Evolutionary conservation across 1,284 basidiomycete genomes (phyloP).

Genomic region (Amylostereum chailletii): DNA sequence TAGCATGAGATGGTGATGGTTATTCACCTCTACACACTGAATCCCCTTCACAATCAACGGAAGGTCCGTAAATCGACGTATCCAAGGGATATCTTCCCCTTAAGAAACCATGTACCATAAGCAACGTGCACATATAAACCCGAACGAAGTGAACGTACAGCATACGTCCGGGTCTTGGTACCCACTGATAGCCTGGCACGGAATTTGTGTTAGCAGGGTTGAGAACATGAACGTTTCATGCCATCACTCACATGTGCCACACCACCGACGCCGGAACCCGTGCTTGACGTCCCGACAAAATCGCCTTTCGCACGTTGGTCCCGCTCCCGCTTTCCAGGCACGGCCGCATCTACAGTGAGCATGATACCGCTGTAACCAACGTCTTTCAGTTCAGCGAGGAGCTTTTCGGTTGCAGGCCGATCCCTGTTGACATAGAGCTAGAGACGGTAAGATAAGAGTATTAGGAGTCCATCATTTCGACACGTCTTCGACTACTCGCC

Average conservation of each 20-base stretch:
- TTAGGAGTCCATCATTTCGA: neutral
- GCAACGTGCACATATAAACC: neutral
- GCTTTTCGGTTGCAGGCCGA: slow-evolving; percentile 40
- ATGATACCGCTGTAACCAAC: slow-evolving; percentile 44
- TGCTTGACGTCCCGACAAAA: slow-evolving; percentile 36
- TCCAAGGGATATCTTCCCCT: slow-evolving; percentile 30
- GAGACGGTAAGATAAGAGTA: neutral
- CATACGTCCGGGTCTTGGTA: slow-evolving; percentile 54
- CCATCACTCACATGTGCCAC: slow-evolving; percentile 31
- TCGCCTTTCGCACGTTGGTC: slow-evolving; percentile 23
- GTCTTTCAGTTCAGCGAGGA: slow-evolving; percentile 40
- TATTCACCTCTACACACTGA: slow-evolving; percentile 29
- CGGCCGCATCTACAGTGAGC: slow-evolving; percentile 62
- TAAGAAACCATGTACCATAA: neutral
- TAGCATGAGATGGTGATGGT: neutral
- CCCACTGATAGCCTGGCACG: slow-evolving; percentile 16
- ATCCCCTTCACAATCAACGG: slow-evolving; percentile 44
- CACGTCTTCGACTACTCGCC: slow-evolving; percentile 7
- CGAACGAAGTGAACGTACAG: slow-evolving; percentile 30
- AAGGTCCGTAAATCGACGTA: slow-evolving; percentile 32
- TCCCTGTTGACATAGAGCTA: slow-evolving; percentile 50
- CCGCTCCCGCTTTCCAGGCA: slow-evolving; percentile 49
- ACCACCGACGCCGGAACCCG: slow-evolving; percentile 24
- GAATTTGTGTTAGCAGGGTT: neutral
- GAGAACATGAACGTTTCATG: neutral